These are phyloP conservation scores for Metschnikowia matae DNA, from an alignment of 805 yeast species.

Conservation along the genomic window DNA sequence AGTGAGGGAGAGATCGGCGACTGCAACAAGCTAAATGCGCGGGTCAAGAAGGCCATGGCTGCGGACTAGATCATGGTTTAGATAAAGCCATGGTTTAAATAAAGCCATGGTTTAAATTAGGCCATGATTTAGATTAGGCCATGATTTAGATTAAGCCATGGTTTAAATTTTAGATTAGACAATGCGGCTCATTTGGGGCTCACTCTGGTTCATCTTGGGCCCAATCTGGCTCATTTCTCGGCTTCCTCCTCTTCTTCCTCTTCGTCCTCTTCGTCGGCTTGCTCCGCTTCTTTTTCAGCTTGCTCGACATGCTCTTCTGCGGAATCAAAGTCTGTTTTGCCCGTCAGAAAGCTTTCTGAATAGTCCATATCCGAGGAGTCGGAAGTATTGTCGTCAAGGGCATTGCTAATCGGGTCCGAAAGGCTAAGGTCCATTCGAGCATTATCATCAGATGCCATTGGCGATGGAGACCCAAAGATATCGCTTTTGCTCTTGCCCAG, in stretches of 20 bases:
- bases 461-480: slow-evolving; percentile 6
- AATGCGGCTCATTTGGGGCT: too few species aligned
- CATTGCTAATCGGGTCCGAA: slow-evolving; percentile 3
- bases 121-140: too few species aligned
- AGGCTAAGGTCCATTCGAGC: slow-evolving; percentile 7
- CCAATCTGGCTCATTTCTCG: too few species aligned
- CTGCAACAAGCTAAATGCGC: slow-evolving; percentile 25
- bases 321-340: not conserved
- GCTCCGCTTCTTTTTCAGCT: too few species aligned
- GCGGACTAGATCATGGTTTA: not conserved
- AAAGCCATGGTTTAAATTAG: too few species aligned
- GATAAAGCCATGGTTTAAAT: too few species aligned
- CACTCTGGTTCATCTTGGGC: too few species aligned
- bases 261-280: too few species aligned
- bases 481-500: not conserved
- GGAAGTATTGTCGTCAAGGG: slow-evolving; percentile 9
- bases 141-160: too few species aligned
- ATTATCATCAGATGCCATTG: slow-evolving; percentile 11
- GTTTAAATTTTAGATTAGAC: too few species aligned
- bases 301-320: not conserved
- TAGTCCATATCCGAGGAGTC: slow-evolving; percentile 8
- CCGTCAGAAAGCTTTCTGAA: not conserved
- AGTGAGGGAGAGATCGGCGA: slow-evolving; percentile 24
- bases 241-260: too few species aligned
- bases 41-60: slow-evolving; percentile 13